Conservation (phyloP, 1,139 yeast species). For the Yamadazyma songkhlaensis region DNA sequence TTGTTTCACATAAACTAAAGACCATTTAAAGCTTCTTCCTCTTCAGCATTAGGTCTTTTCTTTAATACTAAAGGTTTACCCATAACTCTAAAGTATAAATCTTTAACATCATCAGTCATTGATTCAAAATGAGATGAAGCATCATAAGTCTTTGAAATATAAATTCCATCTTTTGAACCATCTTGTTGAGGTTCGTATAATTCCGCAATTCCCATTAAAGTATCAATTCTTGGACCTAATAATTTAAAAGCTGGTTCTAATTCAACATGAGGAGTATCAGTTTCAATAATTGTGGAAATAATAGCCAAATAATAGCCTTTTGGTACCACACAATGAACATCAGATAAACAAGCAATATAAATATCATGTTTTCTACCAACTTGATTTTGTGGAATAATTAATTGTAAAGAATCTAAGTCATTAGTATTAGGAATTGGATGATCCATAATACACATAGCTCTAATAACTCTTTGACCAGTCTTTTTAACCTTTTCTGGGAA, state of each 20-base stretch:
- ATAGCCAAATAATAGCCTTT: constrained; percentile 91
- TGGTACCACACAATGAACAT: constrained; percentile 88
- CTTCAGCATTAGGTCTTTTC: constrained; percentile 65
- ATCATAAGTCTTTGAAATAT: constrained; percentile 85
- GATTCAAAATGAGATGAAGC: constrained; percentile 94
- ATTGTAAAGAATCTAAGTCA: constrained; percentile 86
- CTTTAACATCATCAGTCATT: constrained; percentile 95
- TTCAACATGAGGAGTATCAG: constrained; percentile 89
- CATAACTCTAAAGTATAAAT: constrained; percentile 84
- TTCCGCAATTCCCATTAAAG: constrained; percentile 95
- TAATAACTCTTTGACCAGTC: constrained; percentile 82
- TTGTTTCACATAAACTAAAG: constrained; percentile 6
- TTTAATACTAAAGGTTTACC: constrained; percentile 89
- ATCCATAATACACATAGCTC: constrained; percentile 92
- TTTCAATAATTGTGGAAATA: constrained; percentile 91
- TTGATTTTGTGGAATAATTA: constrained; percentile 95
- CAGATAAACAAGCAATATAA: constrained; percentile 86
- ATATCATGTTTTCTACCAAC: constrained; percentile 91
- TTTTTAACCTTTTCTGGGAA: constrained; percentile 88
- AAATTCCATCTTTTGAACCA: constrained; percentile 78
- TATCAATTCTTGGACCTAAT: constrained; percentile 74
- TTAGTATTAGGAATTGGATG: constrained; percentile 85
- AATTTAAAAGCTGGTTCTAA: constrained; percentile 92
- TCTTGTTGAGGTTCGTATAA: constrained; percentile 83
- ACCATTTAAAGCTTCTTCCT: constrained; percentile 19